A percentile compares a stretch with the other conserved stretches of the same genome.
Evolutionary conservation across 176 grass and related monocot genomes (phyloP).

Genomic region (Pontederia paniculata): DNA sequence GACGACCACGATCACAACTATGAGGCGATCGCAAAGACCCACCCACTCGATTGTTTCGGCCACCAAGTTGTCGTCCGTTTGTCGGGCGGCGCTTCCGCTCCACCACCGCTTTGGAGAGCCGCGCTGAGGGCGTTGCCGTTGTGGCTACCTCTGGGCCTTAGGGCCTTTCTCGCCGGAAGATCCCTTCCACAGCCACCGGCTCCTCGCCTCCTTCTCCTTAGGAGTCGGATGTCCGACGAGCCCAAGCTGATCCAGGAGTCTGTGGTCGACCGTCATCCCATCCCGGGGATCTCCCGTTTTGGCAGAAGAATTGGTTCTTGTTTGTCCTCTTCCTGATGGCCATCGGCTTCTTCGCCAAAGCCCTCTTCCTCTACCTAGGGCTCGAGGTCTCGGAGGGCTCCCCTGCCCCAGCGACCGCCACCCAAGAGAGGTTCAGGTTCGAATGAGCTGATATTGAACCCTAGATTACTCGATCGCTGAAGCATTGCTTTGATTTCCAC

Average conservation of each 20-base stretch:
- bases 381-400: constrained; percentile 51
- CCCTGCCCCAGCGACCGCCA: constrained; percentile 32
- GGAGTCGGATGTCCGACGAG: too few relatives aligned
- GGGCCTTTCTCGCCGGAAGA: constrained; percentile 47
- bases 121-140: constrained; percentile 17
- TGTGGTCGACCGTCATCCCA: neutral
- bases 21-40: too few relatives aligned
- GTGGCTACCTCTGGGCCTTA: constrained; percentile 37
- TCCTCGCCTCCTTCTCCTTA: constrained; percentile 10
- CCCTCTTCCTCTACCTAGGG: constrained; percentile 56
- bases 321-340: constrained; percentile 54
- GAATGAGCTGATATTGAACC: neutral
- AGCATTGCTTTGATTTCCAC: too few relatives aligned
- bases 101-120: neutral
- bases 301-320: constrained; percentile 81
- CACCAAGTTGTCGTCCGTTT: neutral
- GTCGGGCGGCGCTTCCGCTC: neutral
- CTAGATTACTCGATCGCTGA: neutral
- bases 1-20: too few relatives aligned
- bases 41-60: too few relatives aligned
- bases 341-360: constrained; percentile 49
- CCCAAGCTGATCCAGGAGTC: too few relatives aligned
- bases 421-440: constrained; percentile 49
- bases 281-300: constrained; percentile 35
- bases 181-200: constrained; percentile 9